These are phyloP conservation scores for Geotrichum aggregatum DNA, from an alignment of 1,139 yeast species.

Conservation along the genomic window DNA sequence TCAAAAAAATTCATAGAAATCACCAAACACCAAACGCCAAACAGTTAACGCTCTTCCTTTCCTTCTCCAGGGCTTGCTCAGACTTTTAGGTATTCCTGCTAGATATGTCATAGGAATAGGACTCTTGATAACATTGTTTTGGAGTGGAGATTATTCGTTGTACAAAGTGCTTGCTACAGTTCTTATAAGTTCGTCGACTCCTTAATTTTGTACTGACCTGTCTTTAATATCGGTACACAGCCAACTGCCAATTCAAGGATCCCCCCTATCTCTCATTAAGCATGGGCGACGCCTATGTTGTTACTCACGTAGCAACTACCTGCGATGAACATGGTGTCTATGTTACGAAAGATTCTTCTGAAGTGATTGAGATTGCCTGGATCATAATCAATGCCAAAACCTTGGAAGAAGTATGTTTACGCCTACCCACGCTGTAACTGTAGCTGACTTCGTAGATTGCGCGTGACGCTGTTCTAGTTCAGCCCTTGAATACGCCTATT, in stretches of 20 bases:
- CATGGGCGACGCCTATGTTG: constrained; percentile 61
- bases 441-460: constrained; percentile 28
- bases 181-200: neutral
- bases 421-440: constrained; percentile 26
- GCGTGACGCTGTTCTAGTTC: constrained; percentile 48
- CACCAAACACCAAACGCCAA: too few relatives aligned
- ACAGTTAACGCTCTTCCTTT: too few relatives aligned
- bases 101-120: too few relatives aligned
- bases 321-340: constrained; percentile 61
- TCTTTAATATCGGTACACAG: neutral
- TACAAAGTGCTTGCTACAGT: neutral
- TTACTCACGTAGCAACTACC: constrained; percentile 61
- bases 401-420: constrained; percentile 30
- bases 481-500: constrained; percentile 65
- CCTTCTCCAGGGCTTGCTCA: too few relatives aligned
- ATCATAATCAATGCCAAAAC: constrained; percentile 43
- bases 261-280: constrained; percentile 16
- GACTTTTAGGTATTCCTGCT: too few relatives aligned
- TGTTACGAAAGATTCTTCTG: constrained; percentile 60
- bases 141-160: constrained; percentile 1
- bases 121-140: neutral
- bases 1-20: too few relatives aligned
- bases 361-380: constrained; percentile 68
- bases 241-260: neutral
- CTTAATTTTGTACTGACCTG: constrained; percentile 6